Evolutionary conservation across 2,329 filamentous ascomycete genomes (phyloP), one percentile per base, ranked within the genome.

Genomic region (Pseudocercospora fuligena): DNA sequence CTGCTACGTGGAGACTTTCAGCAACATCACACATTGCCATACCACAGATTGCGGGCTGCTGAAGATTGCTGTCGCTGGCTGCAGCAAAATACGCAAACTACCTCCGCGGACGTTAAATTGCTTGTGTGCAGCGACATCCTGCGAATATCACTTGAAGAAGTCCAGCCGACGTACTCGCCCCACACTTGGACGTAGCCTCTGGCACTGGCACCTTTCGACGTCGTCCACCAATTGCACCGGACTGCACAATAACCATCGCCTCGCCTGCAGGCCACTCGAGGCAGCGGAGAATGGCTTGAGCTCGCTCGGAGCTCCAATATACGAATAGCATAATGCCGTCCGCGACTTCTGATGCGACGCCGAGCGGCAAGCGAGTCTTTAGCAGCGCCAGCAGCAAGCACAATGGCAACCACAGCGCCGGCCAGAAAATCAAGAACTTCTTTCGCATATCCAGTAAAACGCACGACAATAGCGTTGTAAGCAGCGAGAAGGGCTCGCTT

Each of bases 371-470:
- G 78, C 79, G 83, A 69, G 79, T 80, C 74, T 84, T 84, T 75
- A 82, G 81, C 65, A 82, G 82, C 75, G 73, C 80, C 66, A 76
- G 79, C 66, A 72, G 83, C 66, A 75, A 73, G 68, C 68, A 74
- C 70, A 85, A 85, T 75, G 81, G 81, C 75, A 80, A 82, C 73
- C 79, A 79, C 68, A 81, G 82, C 69, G 83, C 83, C 66, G 87
- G 86, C 46, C 86, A 88, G 70, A 88, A 86, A 78, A 87, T 90
- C 80, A 89, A 88, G 81, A 89, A 89, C 77, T 90, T 90, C 79
- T 90, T 90, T 80, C 86, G 88, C 76, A 89, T 90, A 79, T 88
- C 83, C 75, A 81, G 81, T 69, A 80, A 81, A 66, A 76, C 72
- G 62, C 78, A 79, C 70, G 75, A 81, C 64, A 73, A 75, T 70